These are phyloP conservation scores for Geranomyces michiganensis DNA, from an alignment of 192 early-diverging fungal genomes.

Conservation along the genomic window DNA sequence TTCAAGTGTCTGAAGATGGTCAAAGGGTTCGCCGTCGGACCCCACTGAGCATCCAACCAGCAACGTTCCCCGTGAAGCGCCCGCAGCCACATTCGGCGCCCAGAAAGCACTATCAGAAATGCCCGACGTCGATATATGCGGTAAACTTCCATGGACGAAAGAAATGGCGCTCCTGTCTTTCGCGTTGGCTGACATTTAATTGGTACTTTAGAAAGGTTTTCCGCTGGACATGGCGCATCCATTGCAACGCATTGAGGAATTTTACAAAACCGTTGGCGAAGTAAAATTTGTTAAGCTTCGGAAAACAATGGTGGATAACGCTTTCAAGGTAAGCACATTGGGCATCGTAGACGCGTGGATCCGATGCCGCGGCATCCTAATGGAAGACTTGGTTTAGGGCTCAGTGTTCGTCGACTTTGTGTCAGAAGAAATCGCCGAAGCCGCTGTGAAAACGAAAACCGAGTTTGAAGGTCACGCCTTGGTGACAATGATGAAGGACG, in stretches of 20 bases:
- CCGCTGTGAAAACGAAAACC: not conserved
- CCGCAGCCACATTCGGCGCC: not conserved
- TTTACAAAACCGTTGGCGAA: not conserved
- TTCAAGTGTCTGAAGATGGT: slow-evolving; percentile 8
- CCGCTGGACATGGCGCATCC: slow-evolving; percentile 3
- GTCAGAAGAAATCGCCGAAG: not conserved
- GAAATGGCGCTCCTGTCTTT: too few relatives aligned
- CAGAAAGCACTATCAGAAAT: not conserved
- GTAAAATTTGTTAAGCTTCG: not conserved
- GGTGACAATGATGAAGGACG: not conserved
- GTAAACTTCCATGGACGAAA: too few relatives aligned
- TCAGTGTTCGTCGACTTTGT: slow-evolving; percentile 14
- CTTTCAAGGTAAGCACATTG: too few relatives aligned
- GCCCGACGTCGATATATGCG: not conserved
- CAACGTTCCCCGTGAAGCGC: too few relatives aligned
- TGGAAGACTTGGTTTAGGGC: not conserved
- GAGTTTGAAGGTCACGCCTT: slow-evolving; percentile 1
- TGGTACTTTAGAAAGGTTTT: slow-evolving; percentile 9
- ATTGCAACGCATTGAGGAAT: not conserved
- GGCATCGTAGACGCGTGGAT: not conserved
- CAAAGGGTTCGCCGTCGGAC: not conserved
- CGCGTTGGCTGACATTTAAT: not conserved
- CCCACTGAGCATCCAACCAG: too few relatives aligned
- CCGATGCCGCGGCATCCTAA: not conserved
- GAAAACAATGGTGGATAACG: too few relatives aligned